phyloP scores from a whole-genome alignment of 768 basidiomycete species.

The Neoboletus magnificus region DNA sequence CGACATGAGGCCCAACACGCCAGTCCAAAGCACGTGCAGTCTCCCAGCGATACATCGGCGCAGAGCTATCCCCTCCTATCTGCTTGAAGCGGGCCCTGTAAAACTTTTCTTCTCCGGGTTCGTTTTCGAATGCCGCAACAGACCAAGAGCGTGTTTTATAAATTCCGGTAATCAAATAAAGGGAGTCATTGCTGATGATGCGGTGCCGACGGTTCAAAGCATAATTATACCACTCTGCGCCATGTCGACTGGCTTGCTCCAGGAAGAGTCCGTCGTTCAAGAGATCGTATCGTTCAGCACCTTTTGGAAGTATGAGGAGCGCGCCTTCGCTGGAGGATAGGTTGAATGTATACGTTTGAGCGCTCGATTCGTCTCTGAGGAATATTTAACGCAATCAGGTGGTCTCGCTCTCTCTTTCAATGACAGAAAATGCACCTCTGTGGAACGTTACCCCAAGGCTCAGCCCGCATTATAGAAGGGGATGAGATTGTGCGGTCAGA shows the following conservation, averaged over 20 bases:
- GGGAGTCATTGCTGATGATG: neutral
- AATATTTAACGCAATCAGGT: neutral
- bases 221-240: neutral
- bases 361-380: neutral
- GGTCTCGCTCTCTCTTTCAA: neutral
- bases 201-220: neutral
- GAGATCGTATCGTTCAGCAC: neutral
- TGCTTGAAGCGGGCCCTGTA: neutral
- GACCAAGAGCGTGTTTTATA: conserved; percentile 19
- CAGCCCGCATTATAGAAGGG: neutral
- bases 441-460: neutral
- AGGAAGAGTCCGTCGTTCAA: neutral
- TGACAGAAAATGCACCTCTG: neutral
- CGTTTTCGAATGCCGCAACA: conserved; percentile 14
- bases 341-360: neutral
- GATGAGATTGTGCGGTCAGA: neutral
- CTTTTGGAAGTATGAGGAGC: neutral
- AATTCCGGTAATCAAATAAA: neutral
- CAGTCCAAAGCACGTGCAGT: neutral
- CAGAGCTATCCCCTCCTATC: neutral
- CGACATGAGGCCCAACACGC: neutral
- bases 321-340: neutral
- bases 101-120: too few species aligned
- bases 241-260: neutral
- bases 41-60: neutral